Evolutionary conservation across 208 protist species (phyloP).

Genomic region (Trypanosoma avium): DNA sequence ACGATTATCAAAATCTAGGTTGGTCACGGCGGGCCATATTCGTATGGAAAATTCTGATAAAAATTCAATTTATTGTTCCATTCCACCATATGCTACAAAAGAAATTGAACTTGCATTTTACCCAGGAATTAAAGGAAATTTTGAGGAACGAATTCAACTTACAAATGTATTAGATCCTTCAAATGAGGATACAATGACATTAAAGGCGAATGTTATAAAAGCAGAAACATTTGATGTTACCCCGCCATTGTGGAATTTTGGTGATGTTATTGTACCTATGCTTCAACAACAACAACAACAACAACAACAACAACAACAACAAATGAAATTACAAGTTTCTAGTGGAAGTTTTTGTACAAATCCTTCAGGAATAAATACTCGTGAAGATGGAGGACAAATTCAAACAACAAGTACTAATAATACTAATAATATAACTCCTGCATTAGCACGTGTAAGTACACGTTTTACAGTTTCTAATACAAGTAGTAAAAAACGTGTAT

Average conservation of each 20-base stretch:
- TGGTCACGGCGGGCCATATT: constrained; percentile 83
- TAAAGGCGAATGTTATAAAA: constrained; percentile 85
- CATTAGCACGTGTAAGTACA: constrained; percentile 47
- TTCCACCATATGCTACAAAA: constrained; percentile 79
- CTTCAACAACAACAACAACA: constrained; percentile 17
- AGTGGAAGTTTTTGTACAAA: too few relatives aligned
- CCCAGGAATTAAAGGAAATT: constrained; percentile 80
- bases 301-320: neutral
- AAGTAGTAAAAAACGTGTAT: constrained; percentile 57
- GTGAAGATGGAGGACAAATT: constrained; percentile 1
- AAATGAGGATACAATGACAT: constrained; percentile 61
- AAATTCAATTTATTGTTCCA: constrained; percentile 57
- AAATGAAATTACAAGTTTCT: neutral
- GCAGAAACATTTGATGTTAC: constrained; percentile 88
- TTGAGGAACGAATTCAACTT: constrained; percentile 77
- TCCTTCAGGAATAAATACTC: too few relatives aligned
- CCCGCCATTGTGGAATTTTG: constrained; percentile 82
- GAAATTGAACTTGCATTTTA: constrained; percentile 79
- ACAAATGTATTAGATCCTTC: constrained; percentile 70
- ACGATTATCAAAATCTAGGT: constrained; percentile 73
- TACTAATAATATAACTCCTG: too few relatives aligned
- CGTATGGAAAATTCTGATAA: constrained; percentile 76
- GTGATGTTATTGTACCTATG: constrained; percentile 49
- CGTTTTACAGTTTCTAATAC: constrained; percentile 80
- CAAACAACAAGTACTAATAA: too few relatives aligned